Evolutionary conservation across 2,329 filamentous ascomycete genomes (phyloP).

Genomic region (Akanthomyces lecanii): DNA sequence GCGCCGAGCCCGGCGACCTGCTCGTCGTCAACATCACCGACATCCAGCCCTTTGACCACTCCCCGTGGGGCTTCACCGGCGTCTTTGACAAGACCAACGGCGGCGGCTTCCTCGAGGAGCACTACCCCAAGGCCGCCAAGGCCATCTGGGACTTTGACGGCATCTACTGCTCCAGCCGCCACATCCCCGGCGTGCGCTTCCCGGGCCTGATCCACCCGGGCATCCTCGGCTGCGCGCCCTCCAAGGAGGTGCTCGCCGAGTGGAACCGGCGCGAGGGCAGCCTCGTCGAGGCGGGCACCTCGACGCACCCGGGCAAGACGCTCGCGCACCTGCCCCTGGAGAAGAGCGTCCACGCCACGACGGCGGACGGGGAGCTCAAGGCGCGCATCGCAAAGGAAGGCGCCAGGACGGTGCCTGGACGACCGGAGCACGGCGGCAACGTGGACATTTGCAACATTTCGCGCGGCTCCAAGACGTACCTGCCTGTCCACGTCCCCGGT

Average conservation of each 20-base stretch:
- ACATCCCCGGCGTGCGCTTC: slow-evolving; percentile 84
- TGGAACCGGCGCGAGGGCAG: slow-evolving; percentile 85
- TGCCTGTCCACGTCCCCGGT: slow-evolving; percentile 80
- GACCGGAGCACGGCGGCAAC: slow-evolving; percentile 85
- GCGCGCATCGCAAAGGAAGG: slow-evolving; percentile 71
- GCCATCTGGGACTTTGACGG: slow-evolving; percentile 57
- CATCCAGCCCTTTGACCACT: slow-evolving; percentile 80
- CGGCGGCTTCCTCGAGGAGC: slow-evolving; percentile 82
- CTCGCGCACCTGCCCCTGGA: slow-evolving; percentile 76
- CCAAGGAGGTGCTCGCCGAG: slow-evolving; percentile 66
- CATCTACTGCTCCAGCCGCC: slow-evolving; percentile 72
- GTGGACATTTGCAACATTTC: slow-evolving; percentile 88
- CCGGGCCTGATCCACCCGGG: slow-evolving; percentile 87
- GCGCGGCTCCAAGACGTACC: slow-evolving; percentile 74
- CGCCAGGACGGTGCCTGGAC: slow-evolving; percentile 77
- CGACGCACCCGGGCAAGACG: slow-evolving; percentile 56
- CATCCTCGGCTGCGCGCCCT: slow-evolving; percentile 85
- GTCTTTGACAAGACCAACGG: slow-evolving; percentile 78
- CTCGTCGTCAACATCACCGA: slow-evolving; percentile 88
- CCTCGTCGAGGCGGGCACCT: slow-evolving; percentile 57
- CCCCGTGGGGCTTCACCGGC: slow-evolving; percentile 88
- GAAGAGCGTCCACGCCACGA: slow-evolving; percentile 68
- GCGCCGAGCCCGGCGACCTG: slow-evolving; percentile 78
- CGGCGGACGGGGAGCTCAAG: slow-evolving; percentile 52
- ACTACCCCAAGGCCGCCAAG: slow-evolving; percentile 73